Conservation (phyloP, 495 filamentous ascomycete species). For the Penicillium dipodomyicola region DNA sequence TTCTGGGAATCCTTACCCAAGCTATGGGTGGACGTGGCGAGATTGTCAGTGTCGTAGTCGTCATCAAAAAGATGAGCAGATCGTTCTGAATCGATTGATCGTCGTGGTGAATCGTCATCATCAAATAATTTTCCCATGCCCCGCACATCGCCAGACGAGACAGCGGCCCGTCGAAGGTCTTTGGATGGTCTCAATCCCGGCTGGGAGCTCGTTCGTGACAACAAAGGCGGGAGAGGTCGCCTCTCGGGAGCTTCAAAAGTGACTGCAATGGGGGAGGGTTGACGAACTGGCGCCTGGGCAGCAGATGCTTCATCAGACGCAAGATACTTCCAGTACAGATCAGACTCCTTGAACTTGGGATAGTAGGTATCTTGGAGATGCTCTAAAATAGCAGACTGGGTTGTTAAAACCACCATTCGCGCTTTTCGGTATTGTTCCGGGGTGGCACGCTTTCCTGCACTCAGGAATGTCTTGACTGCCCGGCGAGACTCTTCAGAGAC, state of each 20-base stretch:
- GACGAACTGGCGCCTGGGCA: conserved; percentile 26
- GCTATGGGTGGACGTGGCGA: conserved; percentile 59
- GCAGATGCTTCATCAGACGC: conserved; percentile 76
- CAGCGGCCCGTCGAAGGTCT: conserved; percentile 57
- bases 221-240: conserved; percentile 43
- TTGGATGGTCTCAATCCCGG: conserved; percentile 33
- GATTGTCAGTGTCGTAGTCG: conserved; percentile 61
- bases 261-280: conserved; percentile 25
- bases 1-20: conserved; percentile 51
- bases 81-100: conserved; percentile 57
- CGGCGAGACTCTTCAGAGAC: conserved; percentile 65
- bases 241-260: conserved; percentile 33
- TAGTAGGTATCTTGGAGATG: conserved; percentile 78
- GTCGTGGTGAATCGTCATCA: conserved; percentile 47
- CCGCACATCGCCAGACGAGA: conserved; percentile 57
- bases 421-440: conserved; percentile 80
- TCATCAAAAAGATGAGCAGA: conserved; percentile 63
- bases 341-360: conserved; percentile 82
- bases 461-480: conserved; percentile 73
- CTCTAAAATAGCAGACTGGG: conserved; percentile 79
- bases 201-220: conserved; percentile 43
- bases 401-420: conserved; percentile 72
- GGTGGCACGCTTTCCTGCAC: conserved; percentile 69
- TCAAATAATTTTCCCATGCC: conserved; percentile 42
- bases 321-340: conserved; percentile 92